Percentiles rank a stretch among this genome's conserved stretches.
Evolutionary conservation across 768 basidiomycete genomes (phyloP).

Genomic region (Pleurotus tuoliensis): DNA sequence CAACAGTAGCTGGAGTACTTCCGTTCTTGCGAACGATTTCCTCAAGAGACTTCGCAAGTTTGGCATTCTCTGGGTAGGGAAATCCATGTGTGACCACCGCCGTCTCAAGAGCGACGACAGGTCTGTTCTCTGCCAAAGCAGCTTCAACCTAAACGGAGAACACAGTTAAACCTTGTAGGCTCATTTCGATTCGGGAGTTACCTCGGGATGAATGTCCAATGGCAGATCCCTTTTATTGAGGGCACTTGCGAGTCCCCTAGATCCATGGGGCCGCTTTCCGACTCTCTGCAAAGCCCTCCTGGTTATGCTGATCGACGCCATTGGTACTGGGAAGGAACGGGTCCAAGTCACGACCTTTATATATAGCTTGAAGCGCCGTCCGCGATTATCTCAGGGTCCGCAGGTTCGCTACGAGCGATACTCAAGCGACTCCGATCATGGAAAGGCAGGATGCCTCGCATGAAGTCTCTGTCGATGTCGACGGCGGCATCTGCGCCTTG

Average conservation of each 20-base stretch:
- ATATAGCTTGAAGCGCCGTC: too few species aligned
- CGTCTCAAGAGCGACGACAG: constrained; percentile 89
- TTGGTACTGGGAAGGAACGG: neutral
- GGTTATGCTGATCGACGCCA: neutral
- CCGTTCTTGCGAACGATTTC: constrained; percentile 67
- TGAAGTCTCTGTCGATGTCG: constrained; percentile 36
- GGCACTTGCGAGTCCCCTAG: neutral
- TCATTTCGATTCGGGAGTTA: constrained; percentile 23
- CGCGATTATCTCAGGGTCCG: neutral
- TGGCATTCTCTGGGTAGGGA: constrained; percentile 73
- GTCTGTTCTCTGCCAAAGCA: constrained; percentile 58
- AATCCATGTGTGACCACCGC: constrained; percentile 92
- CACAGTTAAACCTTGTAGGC: too few species aligned
- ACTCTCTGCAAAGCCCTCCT: neutral
- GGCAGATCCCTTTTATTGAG: constrained; percentile 23
- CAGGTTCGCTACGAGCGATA: neutral
- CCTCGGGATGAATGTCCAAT: constrained; percentile 78
- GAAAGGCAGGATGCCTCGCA: constrained; percentile 31
- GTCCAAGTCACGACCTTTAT: too few species aligned
- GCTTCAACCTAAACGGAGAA: constrained; percentile 34
- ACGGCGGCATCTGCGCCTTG: constrained; percentile 51
- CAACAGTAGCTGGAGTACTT: constrained; percentile 89
- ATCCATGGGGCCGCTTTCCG: neutral
- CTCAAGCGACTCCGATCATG: neutral
- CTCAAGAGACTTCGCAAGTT: constrained; percentile 71